These are phyloP conservation scores for Pythium plurisporium DNA, from an alignment of 352 stramenopile genomes.

Conservation along the genomic window DNA sequence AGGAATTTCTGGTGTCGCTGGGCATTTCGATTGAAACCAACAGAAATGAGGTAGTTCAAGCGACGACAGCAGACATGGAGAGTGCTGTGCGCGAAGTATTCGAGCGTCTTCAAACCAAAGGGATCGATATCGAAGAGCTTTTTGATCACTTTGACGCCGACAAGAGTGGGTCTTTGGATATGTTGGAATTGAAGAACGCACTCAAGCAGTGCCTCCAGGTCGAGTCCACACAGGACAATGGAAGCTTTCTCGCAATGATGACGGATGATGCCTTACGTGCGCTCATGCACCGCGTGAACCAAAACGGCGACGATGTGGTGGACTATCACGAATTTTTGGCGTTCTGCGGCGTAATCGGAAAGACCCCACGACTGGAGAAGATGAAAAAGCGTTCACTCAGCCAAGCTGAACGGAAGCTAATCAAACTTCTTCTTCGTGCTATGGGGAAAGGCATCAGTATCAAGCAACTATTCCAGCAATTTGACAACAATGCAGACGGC, in stretches of 20 bases:
- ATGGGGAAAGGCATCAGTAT: conserved; percentile 39
- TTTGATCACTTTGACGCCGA: conserved; percentile 71
- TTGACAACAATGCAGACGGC: conserved; percentile 61
- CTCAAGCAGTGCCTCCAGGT: conserved; percentile 39
- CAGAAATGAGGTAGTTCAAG: conserved; percentile 37
- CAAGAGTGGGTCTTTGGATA: conserved; percentile 49
- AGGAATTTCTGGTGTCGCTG: conserved; percentile 72
- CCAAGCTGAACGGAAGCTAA: conserved; percentile 46
- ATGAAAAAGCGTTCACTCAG: conserved; percentile 15
- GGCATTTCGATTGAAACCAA: conserved; percentile 41
- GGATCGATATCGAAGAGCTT: conserved; percentile 49
- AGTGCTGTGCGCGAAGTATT: conserved; percentile 40
- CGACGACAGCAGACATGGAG: conserved; percentile 44
- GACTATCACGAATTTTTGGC: conserved; percentile 67
- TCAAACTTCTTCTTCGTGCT: conserved; percentile 57
- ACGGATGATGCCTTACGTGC: conserved; percentile 37
- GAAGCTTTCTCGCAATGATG: conserved; percentile 29
- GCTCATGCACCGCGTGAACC: conserved; percentile 53
- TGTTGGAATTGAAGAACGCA: conserved; percentile 50
- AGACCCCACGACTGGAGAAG: conserved; percentile 17
- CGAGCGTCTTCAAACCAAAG: conserved; percentile 38
- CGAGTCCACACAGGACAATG: conserved; percentile 18
- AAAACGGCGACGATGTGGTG: conserved; percentile 51
- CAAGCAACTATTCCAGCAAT: conserved; percentile 71
- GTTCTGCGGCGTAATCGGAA: conserved; percentile 36